Conservation (phyloP, 2,329 filamentous ascomycete genomes). For the Westerdykella aurantiaca region DNA sequence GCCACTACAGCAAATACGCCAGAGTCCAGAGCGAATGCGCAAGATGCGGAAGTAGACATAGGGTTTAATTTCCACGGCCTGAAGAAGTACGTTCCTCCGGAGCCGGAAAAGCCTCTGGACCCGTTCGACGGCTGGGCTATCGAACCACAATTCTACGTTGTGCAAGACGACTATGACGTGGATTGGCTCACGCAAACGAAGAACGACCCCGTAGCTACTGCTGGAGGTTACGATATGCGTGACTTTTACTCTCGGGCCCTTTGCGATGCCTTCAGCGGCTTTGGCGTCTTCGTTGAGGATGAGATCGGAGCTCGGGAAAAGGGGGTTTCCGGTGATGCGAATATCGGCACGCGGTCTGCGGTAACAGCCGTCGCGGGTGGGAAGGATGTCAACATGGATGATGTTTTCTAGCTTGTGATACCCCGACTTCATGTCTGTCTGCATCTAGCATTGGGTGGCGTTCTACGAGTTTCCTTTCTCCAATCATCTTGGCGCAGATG, state of each 20-base stretch:
- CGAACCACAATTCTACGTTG: conserved; percentile 58
- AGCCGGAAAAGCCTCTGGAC: conserved; percentile 73
- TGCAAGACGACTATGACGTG: conserved; percentile 67
- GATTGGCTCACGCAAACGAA: conserved; percentile 64
- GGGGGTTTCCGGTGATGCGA: conserved; percentile 22
- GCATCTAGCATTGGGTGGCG: conserved; percentile 22
- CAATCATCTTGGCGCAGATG: neutral
- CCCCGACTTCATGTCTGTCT: conserved; percentile 7
- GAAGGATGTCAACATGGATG: conserved; percentile 47
- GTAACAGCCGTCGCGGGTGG: conserved; percentile 54
- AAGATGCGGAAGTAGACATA: conserved; percentile 23
- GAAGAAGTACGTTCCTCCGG: conserved; percentile 57
- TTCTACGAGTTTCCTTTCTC: conserved; percentile 5
- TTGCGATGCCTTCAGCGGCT: conserved; percentile 82
- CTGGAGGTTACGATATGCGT: conserved; percentile 75
- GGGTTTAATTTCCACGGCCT: conserved; percentile 70
- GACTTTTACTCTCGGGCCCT: conserved; percentile 79
- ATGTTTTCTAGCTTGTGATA: conserved; percentile 38
- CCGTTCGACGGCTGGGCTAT: conserved; percentile 74
- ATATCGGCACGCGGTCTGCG: conserved; percentile 31
- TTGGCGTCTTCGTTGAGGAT: conserved; percentile 82
- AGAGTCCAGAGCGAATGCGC: conserved; percentile 13
- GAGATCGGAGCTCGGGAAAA: conserved; percentile 49
- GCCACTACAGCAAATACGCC: conserved; percentile 8
- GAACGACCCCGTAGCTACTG: conserved; percentile 59